Base-by-base conservation (phyloP, 2,329 filamentous ascomycete genomes). In the Verticillium klebahnii region DNA sequence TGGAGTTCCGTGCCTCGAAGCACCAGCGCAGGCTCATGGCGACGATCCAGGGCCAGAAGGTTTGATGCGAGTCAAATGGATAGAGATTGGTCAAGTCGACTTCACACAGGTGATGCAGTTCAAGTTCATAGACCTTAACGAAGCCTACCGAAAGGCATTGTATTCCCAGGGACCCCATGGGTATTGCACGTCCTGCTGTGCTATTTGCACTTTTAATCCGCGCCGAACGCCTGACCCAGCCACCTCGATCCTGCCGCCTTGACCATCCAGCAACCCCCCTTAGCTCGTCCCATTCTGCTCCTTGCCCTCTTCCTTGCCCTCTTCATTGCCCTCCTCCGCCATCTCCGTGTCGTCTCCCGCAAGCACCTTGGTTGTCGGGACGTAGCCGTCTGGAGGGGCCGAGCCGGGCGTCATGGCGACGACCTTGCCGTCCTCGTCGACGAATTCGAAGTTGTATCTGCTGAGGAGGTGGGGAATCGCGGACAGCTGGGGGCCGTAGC, bases 381-480 rank as follows among this genome's bases (percentile, higher is more conserved):
- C 79, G 64, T 85, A 84, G n/a, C 81, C 82, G 9, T 85, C 80
- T 15, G 86, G 82, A 3, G 72, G 69, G 1, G 83, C 85, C 2
- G 85, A 82, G 6, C 93, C 92, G 0, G 93, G 93, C 3, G 93
- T 97, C 32, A 88, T 83, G 2, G 93, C 92, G 25, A 94, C 91
- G 7, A 96, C 89, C 61, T 96, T 89, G 63, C 93, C 94, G 57
- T 92, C 85, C 77, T 99, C 95, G 74, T 99, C 92, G 55, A 98
- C 90, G 69, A 97, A 98, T 73, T 99, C 93, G 73, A 98, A 98
- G 77, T 97, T 96, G 79, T 98, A 99, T 60, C 93, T 85, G 66
- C 93, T 97, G 12, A 99, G 85, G 5, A 98, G 84, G 74, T 99
- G 95, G 0, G 95, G 95, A 61, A 99, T 98, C 1, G 95, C 95